A percentile compares a stretch with the other conserved stretches of the same genome.
Evolutionary conservation across 805 yeast genomes (phyloP).

Genomic region (Kodamaea sagamina): DNA sequence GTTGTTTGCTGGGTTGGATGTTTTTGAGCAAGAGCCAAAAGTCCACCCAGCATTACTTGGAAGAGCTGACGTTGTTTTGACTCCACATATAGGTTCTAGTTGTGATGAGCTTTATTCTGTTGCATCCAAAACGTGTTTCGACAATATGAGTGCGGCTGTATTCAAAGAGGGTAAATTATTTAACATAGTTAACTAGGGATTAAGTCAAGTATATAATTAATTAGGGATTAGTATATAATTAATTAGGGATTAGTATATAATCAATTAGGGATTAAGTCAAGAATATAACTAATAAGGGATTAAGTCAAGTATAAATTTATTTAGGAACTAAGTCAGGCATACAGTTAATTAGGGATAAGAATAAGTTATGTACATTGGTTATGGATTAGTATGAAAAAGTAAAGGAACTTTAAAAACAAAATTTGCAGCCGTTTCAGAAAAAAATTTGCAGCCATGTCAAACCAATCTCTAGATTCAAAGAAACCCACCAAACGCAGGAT

Average conservation of each 20-base stretch:
- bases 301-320: too few species aligned
- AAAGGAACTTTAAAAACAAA: too few species aligned
- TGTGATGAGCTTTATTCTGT: conserved; percentile 18
- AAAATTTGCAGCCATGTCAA: conserved; percentile 5
- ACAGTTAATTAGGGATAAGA: neutral
- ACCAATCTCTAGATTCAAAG: conserved; percentile 1
- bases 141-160: conserved; percentile 16
- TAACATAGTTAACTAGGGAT: neutral
- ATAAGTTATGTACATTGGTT: too few species aligned
- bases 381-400: too few species aligned
- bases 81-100: conserved; percentile 30
- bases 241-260: neutral
- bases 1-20: conserved; percentile 30
- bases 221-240: too few species aligned
- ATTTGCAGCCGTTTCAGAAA: neutral
- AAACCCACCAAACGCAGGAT: neutral
- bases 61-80: conserved; percentile 27
- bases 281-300: too few species aligned
- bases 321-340: too few species aligned
- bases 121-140: conserved; percentile 14
- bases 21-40: conserved; percentile 27
- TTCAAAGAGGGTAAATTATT: neutral
- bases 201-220: too few species aligned
- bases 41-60: conserved; percentile 23
- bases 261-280: too few species aligned